Evolutionary conservation across 768 basidiomycete genomes (phyloP).

Genomic region (Tephrocybe rancida): DNA sequence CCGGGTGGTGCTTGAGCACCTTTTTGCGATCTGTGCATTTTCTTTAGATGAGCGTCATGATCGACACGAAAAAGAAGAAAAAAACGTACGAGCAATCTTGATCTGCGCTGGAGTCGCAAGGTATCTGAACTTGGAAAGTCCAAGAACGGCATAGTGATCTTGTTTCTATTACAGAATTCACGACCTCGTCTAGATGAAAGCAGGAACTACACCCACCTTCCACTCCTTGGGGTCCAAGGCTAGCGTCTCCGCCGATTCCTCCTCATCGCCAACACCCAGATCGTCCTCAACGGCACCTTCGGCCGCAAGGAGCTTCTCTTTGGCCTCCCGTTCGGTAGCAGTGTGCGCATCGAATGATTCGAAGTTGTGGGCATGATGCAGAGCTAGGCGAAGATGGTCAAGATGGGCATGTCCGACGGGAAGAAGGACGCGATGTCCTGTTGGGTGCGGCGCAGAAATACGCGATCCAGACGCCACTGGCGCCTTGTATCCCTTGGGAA

Average conservation of each 20-base stretch:
- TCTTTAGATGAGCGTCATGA: background rate
- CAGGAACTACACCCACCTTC: constrained; percentile 63
- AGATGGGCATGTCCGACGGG: constrained; percentile 90
- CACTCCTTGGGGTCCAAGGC: constrained; percentile 94
- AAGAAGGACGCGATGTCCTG: constrained; percentile 55
- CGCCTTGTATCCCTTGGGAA: constrained; percentile 47
- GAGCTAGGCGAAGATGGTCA: constrained; percentile 73
- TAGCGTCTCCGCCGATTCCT: constrained; percentile 71
- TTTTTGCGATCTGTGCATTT: constrained; percentile 86
- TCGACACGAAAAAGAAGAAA: constrained; percentile 4
- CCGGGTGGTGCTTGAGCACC: constrained; percentile 98
- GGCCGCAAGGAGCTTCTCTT: constrained; percentile 46
- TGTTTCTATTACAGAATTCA: constrained; percentile 73
- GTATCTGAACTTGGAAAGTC: constrained; percentile 88
- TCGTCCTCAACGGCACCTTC: constrained; percentile 74
- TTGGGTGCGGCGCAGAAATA: constrained; percentile 37
- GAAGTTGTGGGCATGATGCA: constrained; percentile 79
- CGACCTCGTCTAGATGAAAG: background rate
- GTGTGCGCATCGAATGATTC: constrained; percentile 77
- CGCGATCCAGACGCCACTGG: constrained; percentile 32
- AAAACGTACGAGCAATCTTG: constrained; percentile 86
- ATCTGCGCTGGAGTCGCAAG: constrained; percentile 90
- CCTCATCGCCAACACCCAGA: constrained; percentile 91
- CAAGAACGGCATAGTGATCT: constrained; percentile 97
- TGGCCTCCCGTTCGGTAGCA: constrained; percentile 38